Conservation (phyloP, 1,284 basidiomycete genomes). For the Pseudozyma hubeiensis region DNA sequence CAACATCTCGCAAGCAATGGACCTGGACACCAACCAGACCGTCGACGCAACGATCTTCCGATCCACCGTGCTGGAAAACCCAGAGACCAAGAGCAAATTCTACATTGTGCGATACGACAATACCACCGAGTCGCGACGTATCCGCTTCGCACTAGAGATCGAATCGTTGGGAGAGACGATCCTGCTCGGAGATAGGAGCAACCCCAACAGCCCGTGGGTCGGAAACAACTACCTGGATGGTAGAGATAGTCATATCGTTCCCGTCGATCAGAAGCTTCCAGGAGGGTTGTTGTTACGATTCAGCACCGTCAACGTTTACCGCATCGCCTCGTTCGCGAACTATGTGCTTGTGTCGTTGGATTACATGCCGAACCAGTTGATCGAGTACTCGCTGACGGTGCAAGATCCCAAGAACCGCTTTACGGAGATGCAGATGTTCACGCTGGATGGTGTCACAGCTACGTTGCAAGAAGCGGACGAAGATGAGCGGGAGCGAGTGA, state of each 20-base stretch:
- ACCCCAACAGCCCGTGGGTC: not conserved
- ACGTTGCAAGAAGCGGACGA: not conserved
- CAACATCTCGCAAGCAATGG: constrained; percentile 22
- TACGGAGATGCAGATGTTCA: constrained; percentile 16
- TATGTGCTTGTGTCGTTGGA: constrained; percentile 24
- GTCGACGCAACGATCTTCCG: constrained; percentile 17
- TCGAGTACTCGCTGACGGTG: constrained; percentile 23
- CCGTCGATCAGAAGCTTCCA: constrained; percentile 39
- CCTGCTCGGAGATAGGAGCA: constrained; percentile 11
- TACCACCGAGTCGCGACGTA: constrained; percentile 43
- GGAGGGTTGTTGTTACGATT: constrained; percentile 70
- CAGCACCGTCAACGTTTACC: constrained; percentile 72
- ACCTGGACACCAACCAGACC: constrained; percentile 7
- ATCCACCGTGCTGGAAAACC: constrained; percentile 40
- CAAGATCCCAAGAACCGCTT: constrained; percentile 4
- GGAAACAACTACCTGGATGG: constrained; percentile 30
- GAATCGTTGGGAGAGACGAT: constrained; percentile 35
- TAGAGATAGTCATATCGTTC: constrained; percentile 40
- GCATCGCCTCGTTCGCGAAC: constrained; percentile 50
- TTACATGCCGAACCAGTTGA: constrained; percentile 14
- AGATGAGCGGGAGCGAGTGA: constrained; percentile 6
- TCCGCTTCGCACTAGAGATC: constrained; percentile 29
- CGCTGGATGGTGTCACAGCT: not conserved
- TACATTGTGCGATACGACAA: constrained; percentile 76
- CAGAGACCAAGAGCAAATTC: constrained; percentile 71